These are phyloP conservation scores for Chlamydomonas sp. DNA, from an alignment of 139 green algal species.

Conservation along the genomic window DNA sequence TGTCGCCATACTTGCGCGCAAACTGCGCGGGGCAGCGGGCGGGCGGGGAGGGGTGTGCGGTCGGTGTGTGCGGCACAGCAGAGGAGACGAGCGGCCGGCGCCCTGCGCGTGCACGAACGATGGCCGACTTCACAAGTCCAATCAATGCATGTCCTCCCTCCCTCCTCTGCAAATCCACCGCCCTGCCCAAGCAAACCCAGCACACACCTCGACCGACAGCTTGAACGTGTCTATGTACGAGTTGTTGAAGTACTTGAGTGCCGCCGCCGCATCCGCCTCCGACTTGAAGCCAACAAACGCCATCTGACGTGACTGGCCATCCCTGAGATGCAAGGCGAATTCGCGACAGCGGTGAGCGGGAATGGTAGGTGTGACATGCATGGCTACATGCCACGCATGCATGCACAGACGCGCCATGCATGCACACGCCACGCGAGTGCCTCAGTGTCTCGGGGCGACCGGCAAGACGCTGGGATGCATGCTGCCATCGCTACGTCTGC, in stretches of 20 bases:
- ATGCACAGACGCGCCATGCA: not conserved
- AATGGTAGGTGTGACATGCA: not conserved
- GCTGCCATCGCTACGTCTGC: too few relatives aligned
- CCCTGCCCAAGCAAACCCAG: not conserved
- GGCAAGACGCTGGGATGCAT: too few relatives aligned
- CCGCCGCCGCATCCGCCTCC: constrained; percentile 57
- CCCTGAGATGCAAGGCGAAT: too few relatives aligned
- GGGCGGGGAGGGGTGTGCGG: too few relatives aligned
- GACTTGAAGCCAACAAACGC: constrained; percentile 89
- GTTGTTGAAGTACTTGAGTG: constrained; percentile 79
- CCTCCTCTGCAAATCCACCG: too few relatives aligned
- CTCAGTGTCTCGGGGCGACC: too few relatives aligned
- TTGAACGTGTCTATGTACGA: constrained; percentile 83
- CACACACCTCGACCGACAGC: constrained; percentile 70
- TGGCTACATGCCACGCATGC: not conserved
- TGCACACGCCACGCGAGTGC: not conserved
- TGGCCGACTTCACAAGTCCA: too few relatives aligned
- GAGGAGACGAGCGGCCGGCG: not conserved
- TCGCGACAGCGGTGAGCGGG: too few relatives aligned
- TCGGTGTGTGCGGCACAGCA: not conserved
- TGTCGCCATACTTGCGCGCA: constrained; percentile 48
- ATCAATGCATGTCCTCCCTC: not conserved
- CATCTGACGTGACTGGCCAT: constrained; percentile 84
- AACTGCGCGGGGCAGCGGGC: constrained; percentile 32
- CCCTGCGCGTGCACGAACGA: too few relatives aligned